A percentile compares a stretch with the other conserved stretches of the same genome.
These are phyloP conservation scores for Populus deltoides DNA, from an alignment of 345 rosid species.

Conservation along the genomic window DNA sequence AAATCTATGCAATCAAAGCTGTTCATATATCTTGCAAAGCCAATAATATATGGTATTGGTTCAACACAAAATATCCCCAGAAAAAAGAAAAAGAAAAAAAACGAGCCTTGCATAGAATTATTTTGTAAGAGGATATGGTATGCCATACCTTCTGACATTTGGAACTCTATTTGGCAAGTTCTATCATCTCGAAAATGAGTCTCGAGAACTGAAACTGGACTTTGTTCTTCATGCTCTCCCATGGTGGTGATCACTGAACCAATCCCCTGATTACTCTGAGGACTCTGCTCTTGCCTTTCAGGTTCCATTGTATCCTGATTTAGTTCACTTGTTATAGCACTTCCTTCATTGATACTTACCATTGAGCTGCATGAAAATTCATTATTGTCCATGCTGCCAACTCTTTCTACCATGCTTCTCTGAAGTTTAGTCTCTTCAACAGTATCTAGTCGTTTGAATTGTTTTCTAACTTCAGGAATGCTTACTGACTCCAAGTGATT, in stretches of 20 bases:
- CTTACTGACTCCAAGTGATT: conserved; percentile 13
- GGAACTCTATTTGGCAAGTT: background rate
- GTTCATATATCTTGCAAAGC: background rate
- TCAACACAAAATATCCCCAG: background rate
- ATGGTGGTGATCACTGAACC: conserved; percentile 15
- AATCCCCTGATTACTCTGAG: conserved; percentile 29
- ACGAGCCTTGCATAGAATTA: background rate
- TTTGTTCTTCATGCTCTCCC: conserved; percentile 18
- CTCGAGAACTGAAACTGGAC: conserved; percentile 26
- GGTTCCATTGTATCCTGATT: conserved; percentile 18
- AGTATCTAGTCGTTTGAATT: conserved; percentile 22
- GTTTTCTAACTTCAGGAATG: conserved; percentile 21
- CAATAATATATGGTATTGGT: background rate
- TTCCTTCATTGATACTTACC: conserved; percentile 12
- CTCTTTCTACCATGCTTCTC: conserved; percentile 8
- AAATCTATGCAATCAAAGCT: background rate
- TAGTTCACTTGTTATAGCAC: conserved; percentile 1
- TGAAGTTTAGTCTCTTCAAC: conserved; percentile 25
- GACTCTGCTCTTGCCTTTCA: conserved; percentile 9
- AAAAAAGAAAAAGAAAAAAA: background rate
- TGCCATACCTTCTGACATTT: conserved; percentile 32
- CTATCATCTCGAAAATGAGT: conserved; percentile 10
- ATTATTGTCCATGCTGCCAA: background rate
- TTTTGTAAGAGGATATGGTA: background rate
- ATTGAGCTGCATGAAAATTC: conserved; percentile 15